Conservation (phyloP, 768 basidiomycete species). For the Mycena chlorophos region DNA sequence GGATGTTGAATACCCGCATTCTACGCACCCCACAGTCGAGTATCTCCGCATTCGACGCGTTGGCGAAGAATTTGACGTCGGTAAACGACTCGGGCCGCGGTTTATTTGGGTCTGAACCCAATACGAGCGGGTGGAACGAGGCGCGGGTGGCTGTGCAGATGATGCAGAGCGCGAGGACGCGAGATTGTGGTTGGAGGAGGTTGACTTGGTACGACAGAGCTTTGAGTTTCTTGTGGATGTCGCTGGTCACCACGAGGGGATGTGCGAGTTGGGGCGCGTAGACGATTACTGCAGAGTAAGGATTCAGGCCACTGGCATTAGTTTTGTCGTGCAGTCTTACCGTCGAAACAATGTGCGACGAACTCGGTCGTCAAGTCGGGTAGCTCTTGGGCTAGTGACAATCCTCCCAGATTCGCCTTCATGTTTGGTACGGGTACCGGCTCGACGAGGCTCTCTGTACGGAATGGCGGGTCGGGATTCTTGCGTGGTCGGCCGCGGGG, state of each 20-base stretch:
- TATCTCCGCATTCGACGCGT: not conserved
- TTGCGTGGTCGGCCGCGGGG: not conserved
- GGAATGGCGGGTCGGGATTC: not conserved
- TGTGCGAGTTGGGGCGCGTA: not conserved
- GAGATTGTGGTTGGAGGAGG: constrained; percentile 6
- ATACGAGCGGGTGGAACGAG: constrained; percentile 4
- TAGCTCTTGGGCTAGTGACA: not conserved
- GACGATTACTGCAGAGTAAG: not conserved
- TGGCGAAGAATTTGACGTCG: not conserved
- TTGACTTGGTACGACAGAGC: not conserved
- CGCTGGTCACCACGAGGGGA: not conserved
- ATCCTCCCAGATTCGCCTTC: not conserved
- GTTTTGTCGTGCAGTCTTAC: not conserved
- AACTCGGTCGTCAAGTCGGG: constrained; percentile 3
- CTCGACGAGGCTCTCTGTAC: not conserved
- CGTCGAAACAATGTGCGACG: constrained; percentile 9
- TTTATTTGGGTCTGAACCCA: constrained; percentile 1
- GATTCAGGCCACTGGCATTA: not conserved
- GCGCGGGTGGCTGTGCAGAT: not conserved
- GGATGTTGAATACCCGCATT: not conserved
- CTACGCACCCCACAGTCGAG: constrained; percentile 7
- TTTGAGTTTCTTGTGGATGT: not conserved
- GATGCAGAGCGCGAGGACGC: constrained; percentile 14
- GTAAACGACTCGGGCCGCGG: constrained; percentile 3
- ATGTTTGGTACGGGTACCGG: not conserved